phyloP scores from a whole-genome alignment of 805 yeast species.

The Millerozyma acaciae region DNA sequence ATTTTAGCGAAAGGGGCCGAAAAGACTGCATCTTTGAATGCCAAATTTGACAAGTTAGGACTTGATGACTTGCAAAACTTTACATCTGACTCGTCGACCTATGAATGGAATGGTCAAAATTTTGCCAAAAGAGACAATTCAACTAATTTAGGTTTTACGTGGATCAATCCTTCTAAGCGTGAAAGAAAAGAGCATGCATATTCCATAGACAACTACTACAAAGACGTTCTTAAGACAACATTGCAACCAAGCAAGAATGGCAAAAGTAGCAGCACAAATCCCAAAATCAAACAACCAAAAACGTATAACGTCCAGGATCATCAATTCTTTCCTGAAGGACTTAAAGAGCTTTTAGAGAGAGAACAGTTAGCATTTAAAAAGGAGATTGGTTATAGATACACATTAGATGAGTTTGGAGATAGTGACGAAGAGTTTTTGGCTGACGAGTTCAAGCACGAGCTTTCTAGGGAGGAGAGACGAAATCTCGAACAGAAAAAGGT shows the following conservation, averaged over 20 bases:
- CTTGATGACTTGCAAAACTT: constrained; percentile 91
- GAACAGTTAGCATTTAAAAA: constrained; percentile 65
- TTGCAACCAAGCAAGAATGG: constrained; percentile 8
- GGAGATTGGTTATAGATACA: constrained; percentile 54
- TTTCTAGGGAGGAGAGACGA: constrained; percentile 34
- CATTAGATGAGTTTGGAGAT: constrained; percentile 59
- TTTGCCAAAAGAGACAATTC: constrained; percentile 54
- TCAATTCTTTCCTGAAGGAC: constrained; percentile 62
- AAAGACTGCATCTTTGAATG: constrained; percentile 74
- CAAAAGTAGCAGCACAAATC: constrained; percentile 12
- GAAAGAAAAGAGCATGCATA: constrained; percentile 77
- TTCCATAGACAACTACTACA: constrained; percentile 71
- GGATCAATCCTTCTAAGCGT: constrained; percentile 75
- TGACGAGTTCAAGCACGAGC: constrained; percentile 40
- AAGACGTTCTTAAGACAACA: constrained; percentile 54
- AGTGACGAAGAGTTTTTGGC: constrained; percentile 48
- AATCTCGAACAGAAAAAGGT: constrained; percentile 52
- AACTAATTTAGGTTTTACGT: constrained; percentile 40
- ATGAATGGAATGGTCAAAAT: constrained; percentile 94
- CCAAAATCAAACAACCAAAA: constrained; percentile 58
- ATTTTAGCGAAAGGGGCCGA: constrained; percentile 78
- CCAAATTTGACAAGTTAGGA: constrained; percentile 80
- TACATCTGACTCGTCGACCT: constrained; percentile 82
- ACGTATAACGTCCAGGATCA: constrained; percentile 62
- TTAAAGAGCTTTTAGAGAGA: constrained; percentile 51